A percentile compares a stretch with the other conserved stretches of the same genome.
phyloP scores from a whole-genome alignment of 2,329 filamentous ascomycete genomes.

The Pseudogymnoascus sp. region DNA sequence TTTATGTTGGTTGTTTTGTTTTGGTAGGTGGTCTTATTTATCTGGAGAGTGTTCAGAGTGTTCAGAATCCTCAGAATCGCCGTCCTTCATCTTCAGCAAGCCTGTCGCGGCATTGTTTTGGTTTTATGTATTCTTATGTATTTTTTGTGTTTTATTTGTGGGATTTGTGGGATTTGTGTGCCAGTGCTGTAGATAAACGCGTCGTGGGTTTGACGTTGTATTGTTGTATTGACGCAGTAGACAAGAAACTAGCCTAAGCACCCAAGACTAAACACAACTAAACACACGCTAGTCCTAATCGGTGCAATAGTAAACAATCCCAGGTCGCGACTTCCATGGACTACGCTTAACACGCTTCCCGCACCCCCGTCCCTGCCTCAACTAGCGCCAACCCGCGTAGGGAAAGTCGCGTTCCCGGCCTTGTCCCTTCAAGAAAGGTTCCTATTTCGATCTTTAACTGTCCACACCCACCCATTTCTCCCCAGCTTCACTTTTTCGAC shows the following conservation, averaged over 20 bases:
- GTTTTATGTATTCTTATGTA: not conserved
- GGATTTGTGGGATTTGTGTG: not conserved
- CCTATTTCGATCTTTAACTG: constrained; percentile 1
- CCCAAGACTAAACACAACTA: too few species aligned
- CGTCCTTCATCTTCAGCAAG: not conserved
- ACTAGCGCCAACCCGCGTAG: not conserved
- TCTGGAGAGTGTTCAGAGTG: not conserved
- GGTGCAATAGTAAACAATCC: not conserved
- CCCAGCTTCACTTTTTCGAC: not conserved
- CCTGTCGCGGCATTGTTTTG: not conserved
- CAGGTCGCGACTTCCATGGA: not conserved
- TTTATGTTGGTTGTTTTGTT: not conserved
- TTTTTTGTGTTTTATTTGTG: not conserved
- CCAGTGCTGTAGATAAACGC: not conserved
- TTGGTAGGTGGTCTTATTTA: not conserved
- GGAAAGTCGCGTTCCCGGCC: constrained; percentile 1
- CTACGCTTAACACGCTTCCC: not conserved
- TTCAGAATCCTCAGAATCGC: not conserved
- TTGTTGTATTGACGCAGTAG: not conserved
- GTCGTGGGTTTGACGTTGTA: not conserved
- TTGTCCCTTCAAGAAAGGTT: not conserved
- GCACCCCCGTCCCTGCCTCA: not conserved
- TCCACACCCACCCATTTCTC: not conserved
- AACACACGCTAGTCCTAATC: not conserved
- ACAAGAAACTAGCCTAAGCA: not conserved